Conservation (phyloP, 108 stramenopile species). For the Conticribra guillardii region DNA sequence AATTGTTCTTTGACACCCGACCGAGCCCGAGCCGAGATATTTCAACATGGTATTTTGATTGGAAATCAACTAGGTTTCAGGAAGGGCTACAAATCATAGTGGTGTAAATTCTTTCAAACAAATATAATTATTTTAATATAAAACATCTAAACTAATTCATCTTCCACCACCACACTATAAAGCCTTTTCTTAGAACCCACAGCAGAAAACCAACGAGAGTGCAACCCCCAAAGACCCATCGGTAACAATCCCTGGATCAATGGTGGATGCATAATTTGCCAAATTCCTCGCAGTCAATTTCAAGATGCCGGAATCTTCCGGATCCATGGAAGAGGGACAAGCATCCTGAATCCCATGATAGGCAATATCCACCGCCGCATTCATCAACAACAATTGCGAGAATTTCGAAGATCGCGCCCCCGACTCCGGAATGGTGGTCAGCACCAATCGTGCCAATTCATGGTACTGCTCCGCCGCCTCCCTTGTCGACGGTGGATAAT, state of each 20-base stretch:
- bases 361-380: constrained; percentile 85
- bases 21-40: no score
- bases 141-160: no score
- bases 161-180: no score
- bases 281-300: constrained; percentile 85
- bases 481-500: constrained; percentile 52
- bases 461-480: constrained; percentile 73
- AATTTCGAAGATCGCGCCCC: constrained; percentile 71
- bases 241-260: constrained; percentile 64
- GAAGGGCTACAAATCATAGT: no score
- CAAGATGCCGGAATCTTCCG: constrained; percentile 88
- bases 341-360: constrained; percentile 80
- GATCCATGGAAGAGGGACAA: constrained; percentile 82
- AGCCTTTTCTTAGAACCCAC: no score
- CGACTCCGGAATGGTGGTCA: constrained; percentile 71
- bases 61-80: no score
- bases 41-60: no score
- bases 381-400: constrained; percentile 75
- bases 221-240: no score
- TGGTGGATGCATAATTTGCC: constrained; percentile 83
- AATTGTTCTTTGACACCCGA: no score
- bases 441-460: constrained; percentile 76
- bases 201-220: no score
- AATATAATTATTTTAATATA: no score
- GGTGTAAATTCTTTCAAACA: no score